These are phyloP conservation scores for Xylaria sp. DNA, from an alignment of 2,329 filamentous ascomycete genomes.

Conservation along the genomic window DNA sequence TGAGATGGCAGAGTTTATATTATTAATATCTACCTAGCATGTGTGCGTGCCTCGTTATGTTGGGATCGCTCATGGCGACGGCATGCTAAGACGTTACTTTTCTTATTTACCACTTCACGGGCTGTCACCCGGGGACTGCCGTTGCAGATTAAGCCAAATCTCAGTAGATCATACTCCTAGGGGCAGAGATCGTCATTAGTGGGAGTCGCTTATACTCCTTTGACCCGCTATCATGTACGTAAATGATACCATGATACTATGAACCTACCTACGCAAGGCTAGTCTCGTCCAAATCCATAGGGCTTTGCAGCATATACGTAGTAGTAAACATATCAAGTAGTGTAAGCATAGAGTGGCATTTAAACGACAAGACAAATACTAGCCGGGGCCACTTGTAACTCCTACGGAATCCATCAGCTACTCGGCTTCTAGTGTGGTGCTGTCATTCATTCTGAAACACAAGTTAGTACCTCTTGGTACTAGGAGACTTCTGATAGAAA, in stretches of 20 bases:
- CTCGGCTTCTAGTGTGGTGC: constrained; percentile 1
- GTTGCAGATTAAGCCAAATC: constrained; percentile 25
- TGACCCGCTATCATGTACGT: constrained; percentile 9
- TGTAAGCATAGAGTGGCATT: constrained; percentile 1
- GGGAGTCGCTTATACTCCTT: constrained; percentile 32
- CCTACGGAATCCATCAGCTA: constrained; percentile 24
- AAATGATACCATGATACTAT: not conserved
- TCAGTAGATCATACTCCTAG: constrained; percentile 23
- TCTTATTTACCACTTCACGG: constrained; percentile 10
- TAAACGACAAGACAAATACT: constrained; percentile 9
- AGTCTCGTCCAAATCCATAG: constrained; percentile 24
- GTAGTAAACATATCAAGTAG: constrained; percentile 4
- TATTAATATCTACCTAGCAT: not conserved
- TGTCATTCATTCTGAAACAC: constrained; percentile 5
- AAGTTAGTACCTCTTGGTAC: not conserved
- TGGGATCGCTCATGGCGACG: not conserved
- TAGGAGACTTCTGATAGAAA: no score
- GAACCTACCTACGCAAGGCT: constrained; percentile 24
- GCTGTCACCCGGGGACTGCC: constrained; percentile 31
- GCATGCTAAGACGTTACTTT: not conserved
- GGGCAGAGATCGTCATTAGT: constrained; percentile 33
- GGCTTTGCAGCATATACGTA: constrained; percentile 12
- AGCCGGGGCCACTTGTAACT: constrained; percentile 23
- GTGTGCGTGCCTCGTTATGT: not conserved
- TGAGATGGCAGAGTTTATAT: not conserved